Conservation (phyloP, 2,329 filamentous ascomycete genomes). For the Fusarium oligoseptatum region DNA sequence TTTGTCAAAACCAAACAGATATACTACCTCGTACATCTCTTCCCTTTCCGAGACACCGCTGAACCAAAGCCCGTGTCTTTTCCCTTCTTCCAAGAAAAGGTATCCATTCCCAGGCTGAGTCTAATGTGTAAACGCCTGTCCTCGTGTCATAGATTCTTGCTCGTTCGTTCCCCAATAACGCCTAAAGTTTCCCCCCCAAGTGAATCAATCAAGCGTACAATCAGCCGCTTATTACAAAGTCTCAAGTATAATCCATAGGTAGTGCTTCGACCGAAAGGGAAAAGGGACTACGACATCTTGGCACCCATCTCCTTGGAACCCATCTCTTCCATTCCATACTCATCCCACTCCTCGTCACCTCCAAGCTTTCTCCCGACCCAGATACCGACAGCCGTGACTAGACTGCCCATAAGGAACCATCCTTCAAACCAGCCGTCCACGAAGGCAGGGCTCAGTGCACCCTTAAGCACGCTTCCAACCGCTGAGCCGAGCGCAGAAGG, state of each 20-base stretch:
- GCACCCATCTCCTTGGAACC: conserved; percentile 73
- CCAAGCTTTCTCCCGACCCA: conserved; percentile 76
- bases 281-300: conserved; percentile 66
- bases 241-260: conserved; percentile 21
- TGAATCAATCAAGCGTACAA: conserved; percentile 18
- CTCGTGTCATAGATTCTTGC: conserved; percentile 4
- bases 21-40: not conserved
- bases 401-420: conserved; percentile 82
- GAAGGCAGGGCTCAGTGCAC: conserved; percentile 73
- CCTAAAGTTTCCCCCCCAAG: conserved; percentile 10
- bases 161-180: conserved; percentile 18
- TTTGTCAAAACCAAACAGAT: not conserved
- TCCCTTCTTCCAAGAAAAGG: not conserved
- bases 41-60: not conserved
- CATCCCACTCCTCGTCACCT: conserved; percentile 70
- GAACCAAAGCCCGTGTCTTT: not conserved
- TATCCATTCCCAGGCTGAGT: conserved; percentile 9
- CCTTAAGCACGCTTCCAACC: conserved; percentile 82
- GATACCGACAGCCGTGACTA: conserved; percentile 76
- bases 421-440: conserved; percentile 86
- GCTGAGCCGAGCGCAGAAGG: conserved; percentile 82
- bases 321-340: conserved; percentile 76
- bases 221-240: conserved; percentile 22
- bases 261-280: conserved; percentile 6
- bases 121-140: conserved; percentile 20